Base-by-base conservation (phyloP, 805 yeast species). In the Saturnispora saitoi region DNA sequence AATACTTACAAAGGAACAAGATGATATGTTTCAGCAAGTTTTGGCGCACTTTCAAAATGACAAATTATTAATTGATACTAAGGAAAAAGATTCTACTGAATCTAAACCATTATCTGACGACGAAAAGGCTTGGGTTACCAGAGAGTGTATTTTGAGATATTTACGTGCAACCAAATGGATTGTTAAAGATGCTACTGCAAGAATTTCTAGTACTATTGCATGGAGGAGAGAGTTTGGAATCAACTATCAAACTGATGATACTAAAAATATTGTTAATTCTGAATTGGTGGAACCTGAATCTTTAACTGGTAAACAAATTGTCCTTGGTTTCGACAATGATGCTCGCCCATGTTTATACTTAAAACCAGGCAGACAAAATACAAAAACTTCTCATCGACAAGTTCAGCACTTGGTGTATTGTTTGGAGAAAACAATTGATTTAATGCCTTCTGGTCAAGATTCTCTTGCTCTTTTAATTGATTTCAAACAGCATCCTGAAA, bases 221-320 rank as follows among this genome's bases (percentile, higher is more conserved):
- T 93, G 99, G 99, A 80, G 99, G 70, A 80, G 97, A 57, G 91
- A 86, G 56, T 90, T 89, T 62, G 97, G 97, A 22, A 81, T 85
- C 32, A 65, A 73, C 38, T 45, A 56, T 46, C 61, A 60, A 56
- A 75, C 64, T 20, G 78, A 72, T 51, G 81, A 70, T 30, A 68
- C 73, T 38, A 55, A 73, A 48, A 77, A 76, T 54, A 54, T 48
- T 1, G 67, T 83, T 31, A 81, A 77, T 24, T 73, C 83, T 3
- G 79, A 76, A 6, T 57, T 75, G 19, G 75, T 78, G 12, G 64
- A 77, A 0, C 73, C 67, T 1, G 97, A 93, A 68, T 85, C 86
- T 64, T 90, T 80, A 62, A 83, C 95, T 0, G 99, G 99, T 49
- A 93, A 93, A 65, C 88, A 91, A 66, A 83, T 91, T 22, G 81